Evolutionary conservation across 1,284 basidiomycete genomes (phyloP).

Genomic region (Rhizoctonia solani): DNA sequence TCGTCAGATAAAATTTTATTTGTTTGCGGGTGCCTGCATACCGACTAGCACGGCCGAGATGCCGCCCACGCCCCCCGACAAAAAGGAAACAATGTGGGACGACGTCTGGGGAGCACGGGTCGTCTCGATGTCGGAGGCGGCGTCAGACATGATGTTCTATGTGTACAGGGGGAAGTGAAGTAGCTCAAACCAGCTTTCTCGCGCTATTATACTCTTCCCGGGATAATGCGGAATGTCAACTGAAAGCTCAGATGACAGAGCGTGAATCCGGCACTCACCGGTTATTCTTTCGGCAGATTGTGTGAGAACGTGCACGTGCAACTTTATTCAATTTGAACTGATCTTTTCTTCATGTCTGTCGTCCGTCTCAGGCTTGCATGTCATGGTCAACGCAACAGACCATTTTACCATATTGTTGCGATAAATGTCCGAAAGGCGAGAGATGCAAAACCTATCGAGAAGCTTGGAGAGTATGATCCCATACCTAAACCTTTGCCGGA

Average conservation of each 20-base stretch:
- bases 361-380: slow-evolving; percentile 85
- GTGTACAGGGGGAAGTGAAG: background rate
- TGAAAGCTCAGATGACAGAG: slow-evolving; percentile 33
- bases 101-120: slow-evolving; percentile 40
- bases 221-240: slow-evolving; percentile 29
- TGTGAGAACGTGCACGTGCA: slow-evolving; percentile 20
- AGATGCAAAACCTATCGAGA: slow-evolving; percentile 89
- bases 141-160: slow-evolving; percentile 35
- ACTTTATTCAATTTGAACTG: background rate
- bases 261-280: slow-evolving; percentile 31
- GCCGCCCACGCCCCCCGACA: slow-evolving; percentile 92
- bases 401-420: slow-evolving; percentile 88
- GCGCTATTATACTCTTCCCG: slow-evolving; percentile 19
- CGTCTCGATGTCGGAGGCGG: slow-evolving; percentile 21
- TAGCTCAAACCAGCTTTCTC: slow-evolving; percentile 8
- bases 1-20: slow-evolving; percentile 3
- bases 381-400: slow-evolving; percentile 78
- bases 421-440: slow-evolving; percentile 75
- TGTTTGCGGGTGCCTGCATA: slow-evolving; percentile 48
- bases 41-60: slow-evolving; percentile 86
- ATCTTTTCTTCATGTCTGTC: slow-evolving; percentile 27
- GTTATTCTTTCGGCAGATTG: slow-evolving; percentile 1
- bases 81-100: slow-evolving; percentile 79
- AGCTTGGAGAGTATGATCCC: slow-evolving; percentile 87
- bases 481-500: slow-evolving; percentile 50